Evolutionary conservation across 1,139 yeast genomes (phyloP).

Genomic region (Kluyveromyces sp.): DNA sequence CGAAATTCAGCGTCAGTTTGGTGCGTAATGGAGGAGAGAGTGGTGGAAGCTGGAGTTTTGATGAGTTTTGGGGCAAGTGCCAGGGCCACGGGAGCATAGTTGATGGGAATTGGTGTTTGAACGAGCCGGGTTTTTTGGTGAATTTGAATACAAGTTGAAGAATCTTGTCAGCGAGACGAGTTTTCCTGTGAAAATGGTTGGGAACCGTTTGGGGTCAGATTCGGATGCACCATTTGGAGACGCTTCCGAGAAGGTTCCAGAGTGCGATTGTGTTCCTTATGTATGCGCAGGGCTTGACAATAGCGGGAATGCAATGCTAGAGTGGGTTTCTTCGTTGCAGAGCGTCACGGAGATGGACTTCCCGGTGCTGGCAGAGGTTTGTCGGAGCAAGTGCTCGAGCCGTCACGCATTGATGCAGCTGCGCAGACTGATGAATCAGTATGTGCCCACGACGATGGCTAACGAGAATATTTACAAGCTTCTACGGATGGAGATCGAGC

Average conservation of each 20-base stretch:
- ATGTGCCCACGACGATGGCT: neutral
- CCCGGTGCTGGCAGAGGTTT: neutral
- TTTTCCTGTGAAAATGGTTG: too few relatives aligned
- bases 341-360: neutral
- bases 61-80: neutral
- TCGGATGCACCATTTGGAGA: neutral
- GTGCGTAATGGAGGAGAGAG: neutral
- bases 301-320: neutral
- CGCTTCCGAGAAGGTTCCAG: neutral
- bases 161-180: neutral
- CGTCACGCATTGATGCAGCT: neutral
- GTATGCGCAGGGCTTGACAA: neutral
- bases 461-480: neutral
- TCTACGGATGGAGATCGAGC: neutral
- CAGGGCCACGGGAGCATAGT: neutral
- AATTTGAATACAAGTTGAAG: neutral
- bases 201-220: too few relatives aligned
- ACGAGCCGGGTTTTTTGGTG: neutral
- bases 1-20: constrained; percentile 1
- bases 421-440: neutral
- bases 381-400: neutral
- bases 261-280: constrained; percentile 1
- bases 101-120: neutral
- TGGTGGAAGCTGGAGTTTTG: neutral
- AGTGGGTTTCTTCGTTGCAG: neutral